Conservation (phyloP, 116 monocot species). For the Zostera marina region DNA sequence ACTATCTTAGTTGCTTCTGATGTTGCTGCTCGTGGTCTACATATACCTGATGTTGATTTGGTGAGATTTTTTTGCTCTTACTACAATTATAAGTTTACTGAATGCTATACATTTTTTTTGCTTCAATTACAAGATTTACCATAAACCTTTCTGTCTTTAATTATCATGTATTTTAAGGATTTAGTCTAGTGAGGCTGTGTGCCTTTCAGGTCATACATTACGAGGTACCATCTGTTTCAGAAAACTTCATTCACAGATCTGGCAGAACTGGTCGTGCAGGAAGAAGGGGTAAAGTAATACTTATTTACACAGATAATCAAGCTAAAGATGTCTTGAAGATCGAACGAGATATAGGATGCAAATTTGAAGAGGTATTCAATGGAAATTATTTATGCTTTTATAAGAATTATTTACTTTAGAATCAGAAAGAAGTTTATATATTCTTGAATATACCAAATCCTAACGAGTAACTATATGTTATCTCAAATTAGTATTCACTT, state of each 20-base stretch:
- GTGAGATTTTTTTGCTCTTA: slow-evolving; percentile 7
- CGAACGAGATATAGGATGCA: slow-evolving; percentile 67
- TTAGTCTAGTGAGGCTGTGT: neutral
- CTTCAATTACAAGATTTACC: too few species aligned
- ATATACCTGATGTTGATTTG: slow-evolving; percentile 49
- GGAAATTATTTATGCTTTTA: neutral
- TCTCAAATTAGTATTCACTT: neutral
- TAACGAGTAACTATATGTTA: neutral
- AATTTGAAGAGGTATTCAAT: slow-evolving; percentile 45
- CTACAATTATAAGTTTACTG: too few species aligned
- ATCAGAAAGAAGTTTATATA: neutral
- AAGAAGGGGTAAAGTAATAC: slow-evolving; percentile 65
- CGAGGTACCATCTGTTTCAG: slow-evolving; percentile 59
- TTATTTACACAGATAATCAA: slow-evolving; percentile 47
- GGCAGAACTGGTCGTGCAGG: slow-evolving; percentile 87
- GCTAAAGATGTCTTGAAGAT: slow-evolving; percentile 35
- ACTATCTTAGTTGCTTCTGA: slow-evolving; percentile 41
- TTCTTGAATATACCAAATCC: too few species aligned
- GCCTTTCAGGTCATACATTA: slow-evolving; percentile 60
- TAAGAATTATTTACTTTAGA: neutral
- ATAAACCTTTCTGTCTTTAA: too few species aligned
- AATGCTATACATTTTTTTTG: neutral
- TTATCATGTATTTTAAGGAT: neutral
- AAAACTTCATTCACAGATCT: slow-evolving; percentile 75
- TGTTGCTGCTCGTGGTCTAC: slow-evolving; percentile 56